Percentiles rank a stretch among this genome's conserved stretches.
phyloP scores from a whole-genome alignment of 1,284 basidiomycete species.

The Filobasidium uniguttulatum region DNA sequence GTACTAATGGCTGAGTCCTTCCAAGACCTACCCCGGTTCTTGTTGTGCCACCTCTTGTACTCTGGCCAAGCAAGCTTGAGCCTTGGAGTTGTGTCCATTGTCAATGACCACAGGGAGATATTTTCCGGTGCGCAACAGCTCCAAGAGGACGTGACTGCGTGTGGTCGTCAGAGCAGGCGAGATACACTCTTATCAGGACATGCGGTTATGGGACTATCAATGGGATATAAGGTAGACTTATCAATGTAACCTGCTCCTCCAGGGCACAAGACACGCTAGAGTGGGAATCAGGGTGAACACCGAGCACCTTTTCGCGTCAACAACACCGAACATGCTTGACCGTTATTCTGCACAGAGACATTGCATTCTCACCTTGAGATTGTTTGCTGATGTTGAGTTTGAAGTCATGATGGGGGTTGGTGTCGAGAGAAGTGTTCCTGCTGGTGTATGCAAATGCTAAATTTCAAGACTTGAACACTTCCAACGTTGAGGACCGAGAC shows the following conservation, averaged over 20 bases:
- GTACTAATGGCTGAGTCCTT: not conserved
- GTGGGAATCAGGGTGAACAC: no score
- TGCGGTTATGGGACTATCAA: conserved; percentile 13
- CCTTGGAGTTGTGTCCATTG: conserved; percentile 82
- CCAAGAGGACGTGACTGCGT: conserved; percentile 84
- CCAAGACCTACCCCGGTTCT: conserved; percentile 33
- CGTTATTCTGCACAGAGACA: no score
- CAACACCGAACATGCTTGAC: no score
- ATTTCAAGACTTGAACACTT: no score
- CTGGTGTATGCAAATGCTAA: no score
- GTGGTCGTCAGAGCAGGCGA: conserved; percentile 17
- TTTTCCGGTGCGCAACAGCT: conserved; percentile 67
- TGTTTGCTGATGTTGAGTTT: no score
- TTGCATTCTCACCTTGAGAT: no score
- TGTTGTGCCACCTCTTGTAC: conserved; percentile 65
- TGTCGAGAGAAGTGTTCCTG: no score
- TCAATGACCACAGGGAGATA: conserved; percentile 89
- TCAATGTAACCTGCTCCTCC: conserved; percentile 71
- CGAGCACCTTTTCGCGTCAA: no score
- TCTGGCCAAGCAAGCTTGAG: conserved; percentile 50
- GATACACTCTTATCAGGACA: not conserved
- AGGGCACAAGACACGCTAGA: conserved; percentile 35
- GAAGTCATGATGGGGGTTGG: no score
- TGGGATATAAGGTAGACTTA: conserved; percentile 28
- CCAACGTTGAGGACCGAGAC: no score